phyloP scores from a whole-genome alignment of 768 basidiomycete species.

The Podaxis carcinomalis region DNA sequence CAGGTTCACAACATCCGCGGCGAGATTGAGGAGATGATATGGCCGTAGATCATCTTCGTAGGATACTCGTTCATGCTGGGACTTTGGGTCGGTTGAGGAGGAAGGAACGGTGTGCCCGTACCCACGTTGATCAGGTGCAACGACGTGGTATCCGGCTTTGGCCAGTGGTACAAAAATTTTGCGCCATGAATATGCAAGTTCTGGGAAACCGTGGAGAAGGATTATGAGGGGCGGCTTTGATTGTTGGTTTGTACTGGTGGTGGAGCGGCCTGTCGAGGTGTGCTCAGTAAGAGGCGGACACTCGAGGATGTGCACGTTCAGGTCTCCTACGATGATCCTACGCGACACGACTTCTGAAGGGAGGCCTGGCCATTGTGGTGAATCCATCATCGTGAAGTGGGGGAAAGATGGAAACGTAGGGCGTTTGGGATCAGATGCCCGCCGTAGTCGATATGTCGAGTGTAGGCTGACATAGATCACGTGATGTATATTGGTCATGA shows the following conservation, averaged over 20 bases:
- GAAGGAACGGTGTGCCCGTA: constrained; percentile 36
- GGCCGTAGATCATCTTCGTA: constrained; percentile 49
- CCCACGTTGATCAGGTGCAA: constrained; percentile 60
- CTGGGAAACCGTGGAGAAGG: constrained; percentile 65
- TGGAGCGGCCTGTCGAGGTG: neutral
- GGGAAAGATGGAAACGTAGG: neutral
- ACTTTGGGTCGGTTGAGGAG: constrained; percentile 1
- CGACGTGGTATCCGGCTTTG: constrained; percentile 50
- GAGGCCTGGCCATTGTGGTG: constrained; percentile 11
- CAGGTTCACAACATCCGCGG: constrained; percentile 47
- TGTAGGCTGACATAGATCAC: neutral
- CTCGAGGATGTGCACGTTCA: constrained; percentile 50
- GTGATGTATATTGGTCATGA: neutral
- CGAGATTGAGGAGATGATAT: constrained; percentile 47
- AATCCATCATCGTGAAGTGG: neutral
- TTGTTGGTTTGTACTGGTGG: neutral
- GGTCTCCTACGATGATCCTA: constrained; percentile 39
- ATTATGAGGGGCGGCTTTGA: constrained; percentile 41
- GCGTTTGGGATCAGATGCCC: neutral
- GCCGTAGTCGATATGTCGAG: too few species aligned
- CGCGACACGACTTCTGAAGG: constrained; percentile 33
- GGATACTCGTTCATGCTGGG: constrained; percentile 17
- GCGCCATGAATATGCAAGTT: constrained; percentile 64
- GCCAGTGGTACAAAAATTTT: constrained; percentile 50
- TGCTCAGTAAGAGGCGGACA: constrained; percentile 25